Base-by-base conservation (phyloP, 108 stramenopile genomes). In the Conticribra weissflogii region DNA sequence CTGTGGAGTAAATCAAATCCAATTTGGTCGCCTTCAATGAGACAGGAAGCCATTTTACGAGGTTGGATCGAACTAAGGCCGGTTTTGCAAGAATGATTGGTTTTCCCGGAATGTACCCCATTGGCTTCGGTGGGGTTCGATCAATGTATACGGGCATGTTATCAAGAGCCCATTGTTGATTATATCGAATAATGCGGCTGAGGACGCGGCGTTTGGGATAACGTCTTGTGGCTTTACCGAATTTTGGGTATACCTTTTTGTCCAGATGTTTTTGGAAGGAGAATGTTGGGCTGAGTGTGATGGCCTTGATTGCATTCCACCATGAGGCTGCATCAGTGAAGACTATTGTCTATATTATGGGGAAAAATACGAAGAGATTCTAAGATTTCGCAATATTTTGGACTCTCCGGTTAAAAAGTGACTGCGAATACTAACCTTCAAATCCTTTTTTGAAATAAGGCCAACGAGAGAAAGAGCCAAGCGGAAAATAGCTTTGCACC, bases 1-100 rank as follows among this genome's bases (percentile, higher is more conserved):
- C 85, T 46, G 93, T 87, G 0, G 88, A 87, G 55, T 84, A 95
- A 24, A 95, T 76, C 14, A 95, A 72, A 71, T 95, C 84, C 22
- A 95, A 59, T 34, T 90, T 90, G 23, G 89, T 87, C 60, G 83
- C 75, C 53, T 85, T 83, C 34, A 89, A 59, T 44, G 76, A 68
- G 8, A 82, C 31, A 19, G 93, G 90, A 12, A 95, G 62, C 90
- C 90, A 95, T 59, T 79, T 73, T 9, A 89, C 85, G 46, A 95
- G 55, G 50, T 71, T 72, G 15, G 66, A 66, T 49, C 93, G 76
- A 12, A 85, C 64, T n/a, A 45, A 30, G n/a, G 68, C 72, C 1
- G 87, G 80, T 47, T 84, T 67, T 3, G 85, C 88, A 52, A 94
- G 59, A 19, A 59, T 82, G 16, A 75, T 51, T 2, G 48, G 33